Evolutionary conservation across 2,329 filamentous ascomycete genomes (phyloP).

Genomic region (Metarhizium sp.): DNA sequence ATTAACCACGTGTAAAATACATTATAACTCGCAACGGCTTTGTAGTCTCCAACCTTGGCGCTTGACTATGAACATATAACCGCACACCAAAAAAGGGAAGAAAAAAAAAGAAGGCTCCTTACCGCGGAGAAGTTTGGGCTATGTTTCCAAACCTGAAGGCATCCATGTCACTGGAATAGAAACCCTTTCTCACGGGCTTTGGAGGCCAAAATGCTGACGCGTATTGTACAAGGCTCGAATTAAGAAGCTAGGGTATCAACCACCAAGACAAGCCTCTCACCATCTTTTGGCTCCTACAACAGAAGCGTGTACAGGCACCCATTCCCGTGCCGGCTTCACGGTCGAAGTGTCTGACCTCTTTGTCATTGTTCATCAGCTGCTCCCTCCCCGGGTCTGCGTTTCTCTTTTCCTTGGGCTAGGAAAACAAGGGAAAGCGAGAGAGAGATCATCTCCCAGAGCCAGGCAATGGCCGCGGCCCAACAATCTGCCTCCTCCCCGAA

Average conservation of each 20-base stretch:
- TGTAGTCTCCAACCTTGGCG: too few species aligned
- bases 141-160: neutral
- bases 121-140: neutral
- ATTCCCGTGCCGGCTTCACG: neutral
- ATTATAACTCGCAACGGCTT: too few species aligned
- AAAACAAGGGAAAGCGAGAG: neutral
- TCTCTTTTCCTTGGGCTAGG: too few species aligned
- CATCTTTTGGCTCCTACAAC: neutral
- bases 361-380: too few species aligned
- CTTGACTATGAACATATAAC: neutral
- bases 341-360: too few species aligned
- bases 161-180: too few species aligned
- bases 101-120: neutral
- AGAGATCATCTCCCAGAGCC: slow-evolving; percentile 20
- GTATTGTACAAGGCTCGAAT: too few species aligned
- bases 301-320: neutral
- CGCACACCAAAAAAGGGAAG: too few species aligned
- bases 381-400: too few species aligned
- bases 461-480: slow-evolving; percentile 63
- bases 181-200: too few species aligned
- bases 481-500: slow-evolving; percentile 64
- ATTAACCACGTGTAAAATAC: too few species aligned
- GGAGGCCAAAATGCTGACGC: too few species aligned
- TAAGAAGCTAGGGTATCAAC: neutral
- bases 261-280: neutral